Evolutionary conservation across 31 red algal species (phyloP).

Genomic region (Bonnemaisonia californica): DNA sequence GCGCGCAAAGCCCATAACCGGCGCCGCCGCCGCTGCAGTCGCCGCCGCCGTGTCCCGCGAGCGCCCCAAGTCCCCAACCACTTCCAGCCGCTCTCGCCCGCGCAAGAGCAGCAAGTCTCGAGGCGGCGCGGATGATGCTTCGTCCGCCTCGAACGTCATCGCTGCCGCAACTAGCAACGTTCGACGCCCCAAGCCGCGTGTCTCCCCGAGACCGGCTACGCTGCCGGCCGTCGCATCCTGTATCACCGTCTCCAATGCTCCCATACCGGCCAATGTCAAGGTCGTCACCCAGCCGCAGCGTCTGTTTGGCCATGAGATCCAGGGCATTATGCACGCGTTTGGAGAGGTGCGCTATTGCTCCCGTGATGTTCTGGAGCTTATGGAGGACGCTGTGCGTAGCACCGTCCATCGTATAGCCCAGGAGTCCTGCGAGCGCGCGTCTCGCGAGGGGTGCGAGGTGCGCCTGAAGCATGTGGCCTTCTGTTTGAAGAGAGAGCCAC

Average conservation of each 20-base stretch:
- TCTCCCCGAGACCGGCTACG: not conserved
- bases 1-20: not conserved
- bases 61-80: not conserved
- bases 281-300: slow-evolving; percentile 8
- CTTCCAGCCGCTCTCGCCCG: not conserved
- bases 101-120: not conserved
- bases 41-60: not conserved
- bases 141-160: not conserved
- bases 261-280: not conserved
- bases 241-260: not conserved
- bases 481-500: slow-evolving; percentile 9
- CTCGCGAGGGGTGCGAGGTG: slow-evolving; percentile 3
- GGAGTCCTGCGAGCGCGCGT: slow-evolving; percentile 5
- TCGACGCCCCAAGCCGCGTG: not conserved
- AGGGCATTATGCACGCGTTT: slow-evolving; percentile 83
- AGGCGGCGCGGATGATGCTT: not conserved
- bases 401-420: slow-evolving; percentile 34
- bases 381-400: slow-evolving; percentile 72
- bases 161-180: not conserved
- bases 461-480: slow-evolving; percentile 16
- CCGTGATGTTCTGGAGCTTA: slow-evolving; percentile 64
- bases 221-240: not conserved
- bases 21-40: not conserved
- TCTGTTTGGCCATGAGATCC: slow-evolving; percentile 71
- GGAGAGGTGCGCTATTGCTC: slow-evolving; percentile 61